phyloP scores from a whole-genome alignment of 192 early-diverging fungal genomes.

The Coemansia sp. region DNA sequence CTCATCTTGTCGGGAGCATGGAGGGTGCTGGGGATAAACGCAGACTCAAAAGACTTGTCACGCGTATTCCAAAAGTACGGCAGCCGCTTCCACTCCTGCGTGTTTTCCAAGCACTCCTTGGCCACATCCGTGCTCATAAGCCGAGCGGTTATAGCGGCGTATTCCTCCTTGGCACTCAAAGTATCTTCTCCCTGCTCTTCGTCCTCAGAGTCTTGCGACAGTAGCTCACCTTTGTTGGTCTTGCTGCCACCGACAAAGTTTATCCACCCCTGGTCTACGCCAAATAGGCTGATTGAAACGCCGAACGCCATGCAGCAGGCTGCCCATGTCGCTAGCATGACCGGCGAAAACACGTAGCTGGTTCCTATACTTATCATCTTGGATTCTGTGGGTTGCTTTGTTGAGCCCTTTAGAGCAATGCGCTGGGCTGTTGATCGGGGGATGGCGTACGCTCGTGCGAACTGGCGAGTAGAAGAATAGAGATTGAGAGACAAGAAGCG shows the following conservation, averaged over 20 bases:
- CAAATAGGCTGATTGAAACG: conserved; percentile 26
- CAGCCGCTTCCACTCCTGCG: conserved; percentile 50
- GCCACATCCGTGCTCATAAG: conserved; percentile 29
- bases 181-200: not conserved
- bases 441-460: conserved; percentile 41
- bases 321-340: conserved; percentile 51
- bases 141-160: conserved; percentile 8
- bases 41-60: not conserved
- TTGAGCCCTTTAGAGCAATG: conserved; percentile 1
- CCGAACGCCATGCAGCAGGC: conserved; percentile 48
- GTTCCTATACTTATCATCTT: conserved; percentile 8
- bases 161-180: not conserved
- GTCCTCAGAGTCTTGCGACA: not conserved
- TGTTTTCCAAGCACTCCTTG: conserved; percentile 30
- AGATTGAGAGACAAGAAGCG: not conserved
- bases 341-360: conserved; percentile 34
- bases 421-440: conserved; percentile 31
- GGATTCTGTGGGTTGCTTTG: conserved; percentile 1
- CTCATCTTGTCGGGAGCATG: conserved; percentile 28
- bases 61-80: conserved; percentile 41
- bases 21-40: conserved; percentile 34
- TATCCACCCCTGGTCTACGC: conserved; percentile 49
- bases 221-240: not conserved
- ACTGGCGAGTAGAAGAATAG: conserved; percentile 1
- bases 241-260: conserved; percentile 10